Conservation (phyloP, 441 rosid species). For the Breynia disticha region DNA sequence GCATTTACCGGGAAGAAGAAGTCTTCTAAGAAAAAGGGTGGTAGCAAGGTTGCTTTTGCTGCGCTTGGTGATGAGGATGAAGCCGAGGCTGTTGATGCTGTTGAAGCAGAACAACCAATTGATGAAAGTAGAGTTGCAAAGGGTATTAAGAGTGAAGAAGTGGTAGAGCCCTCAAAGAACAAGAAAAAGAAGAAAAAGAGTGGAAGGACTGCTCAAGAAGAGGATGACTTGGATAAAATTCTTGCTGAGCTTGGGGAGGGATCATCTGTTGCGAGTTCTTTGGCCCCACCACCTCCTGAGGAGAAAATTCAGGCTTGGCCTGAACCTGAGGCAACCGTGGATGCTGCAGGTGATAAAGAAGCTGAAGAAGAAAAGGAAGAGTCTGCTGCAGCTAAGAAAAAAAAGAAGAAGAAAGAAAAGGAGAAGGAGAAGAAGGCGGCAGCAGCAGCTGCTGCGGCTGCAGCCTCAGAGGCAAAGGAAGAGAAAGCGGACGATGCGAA, state of each 20-base stretch:
- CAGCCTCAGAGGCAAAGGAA: slow-evolving; percentile 37
- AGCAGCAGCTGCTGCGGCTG: slow-evolving; percentile 31
- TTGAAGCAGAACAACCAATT: slow-evolving; percentile 13
- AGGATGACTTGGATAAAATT: slow-evolving; percentile 88
- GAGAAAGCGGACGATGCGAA: slow-evolving; percentile 44
- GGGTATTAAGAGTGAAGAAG: slow-evolving; percentile 34
- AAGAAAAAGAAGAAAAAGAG: slow-evolving; percentile 87
- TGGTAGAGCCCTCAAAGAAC: slow-evolving; percentile 52
- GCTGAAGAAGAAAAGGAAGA: slow-evolving; percentile 65
- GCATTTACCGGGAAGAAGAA: slow-evolving; percentile 66
- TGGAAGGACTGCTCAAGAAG: slow-evolving; percentile 88
- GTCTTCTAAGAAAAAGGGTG: slow-evolving; percentile 65
- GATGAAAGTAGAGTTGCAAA: slow-evolving; percentile 20
- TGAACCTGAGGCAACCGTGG: slow-evolving; percentile 33
- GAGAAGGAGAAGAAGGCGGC: slow-evolving; percentile 81
- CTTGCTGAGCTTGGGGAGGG: slow-evolving; percentile 79
- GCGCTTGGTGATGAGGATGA: slow-evolving; percentile 26
- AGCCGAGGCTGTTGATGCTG: slow-evolving; percentile 22
- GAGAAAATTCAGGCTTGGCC: slow-evolving; percentile 42
- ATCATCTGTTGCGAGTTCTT: slow-evolving; percentile 29
- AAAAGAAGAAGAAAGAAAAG: slow-evolving; percentile 81
- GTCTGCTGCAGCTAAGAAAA: slow-evolving; percentile 88
- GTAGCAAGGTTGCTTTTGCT: slow-evolving; percentile 22
- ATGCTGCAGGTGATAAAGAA: slow-evolving; percentile 49
- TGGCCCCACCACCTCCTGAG: slow-evolving; percentile 32